These are phyloP conservation scores for Neonectria coccinea DNA, from an alignment of 2,329 filamentous ascomycete species.

Conservation along the genomic window DNA sequence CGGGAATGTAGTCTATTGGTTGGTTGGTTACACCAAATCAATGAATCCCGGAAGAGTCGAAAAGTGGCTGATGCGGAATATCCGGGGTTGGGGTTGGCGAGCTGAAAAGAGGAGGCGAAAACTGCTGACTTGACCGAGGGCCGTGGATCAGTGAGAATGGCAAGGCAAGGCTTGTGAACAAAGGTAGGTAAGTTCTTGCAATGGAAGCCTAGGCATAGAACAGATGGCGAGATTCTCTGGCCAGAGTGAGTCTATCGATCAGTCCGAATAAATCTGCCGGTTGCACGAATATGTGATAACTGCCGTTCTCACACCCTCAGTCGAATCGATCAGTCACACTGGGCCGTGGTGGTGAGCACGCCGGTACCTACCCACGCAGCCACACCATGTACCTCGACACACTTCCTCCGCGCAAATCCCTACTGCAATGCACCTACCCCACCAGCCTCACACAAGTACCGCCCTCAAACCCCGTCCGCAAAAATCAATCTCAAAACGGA, in stretches of 20 bases:
- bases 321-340: constrained; percentile 17
- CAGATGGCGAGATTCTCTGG: neutral
- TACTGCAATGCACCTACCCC: constrained; percentile 8
- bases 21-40: neutral
- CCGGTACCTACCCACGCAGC: constrained; percentile 34
- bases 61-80: constrained; percentile 17
- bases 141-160: constrained; percentile 19
- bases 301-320: neutral
- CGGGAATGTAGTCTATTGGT: constrained; percentile 13
- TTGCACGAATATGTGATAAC: neutral
- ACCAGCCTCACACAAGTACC: constrained; percentile 28
- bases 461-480: constrained; percentile 26
- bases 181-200: constrained; percentile 22
- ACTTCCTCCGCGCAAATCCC: neutral
- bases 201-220: constrained; percentile 4
- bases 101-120: constrained; percentile 20
- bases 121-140: constrained; percentile 20
- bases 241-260: constrained; percentile 4
- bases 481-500: constrained; percentile 46
- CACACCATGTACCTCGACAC: constrained; percentile 32
- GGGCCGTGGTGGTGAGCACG: constrained; percentile 5
- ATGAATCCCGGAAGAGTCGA: neutral
- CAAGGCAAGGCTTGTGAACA: constrained; percentile 19
- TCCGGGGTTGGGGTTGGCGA: constrained; percentile 13
- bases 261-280: neutral